A percentile compares a stretch with the other conserved stretches of the same genome.
Conservation (phyloP, 768 basidiomycete species). For the Erythrobasidium yunnanense region DNA sequence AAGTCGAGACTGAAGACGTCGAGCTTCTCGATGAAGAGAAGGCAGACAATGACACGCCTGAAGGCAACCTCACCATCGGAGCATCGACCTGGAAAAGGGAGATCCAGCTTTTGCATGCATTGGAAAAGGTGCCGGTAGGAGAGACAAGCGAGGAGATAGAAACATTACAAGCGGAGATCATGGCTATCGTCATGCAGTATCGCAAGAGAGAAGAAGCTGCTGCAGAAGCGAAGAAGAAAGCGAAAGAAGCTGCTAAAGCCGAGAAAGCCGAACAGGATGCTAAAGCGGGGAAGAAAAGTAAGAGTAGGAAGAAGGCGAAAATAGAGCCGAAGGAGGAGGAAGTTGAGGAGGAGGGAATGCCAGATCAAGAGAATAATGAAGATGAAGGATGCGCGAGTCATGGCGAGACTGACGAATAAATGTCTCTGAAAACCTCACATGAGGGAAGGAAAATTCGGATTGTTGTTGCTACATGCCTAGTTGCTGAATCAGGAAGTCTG, state of each 20-base stretch:
- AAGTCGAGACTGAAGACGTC: constrained; percentile 44
- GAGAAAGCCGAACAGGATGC: constrained; percentile 16
- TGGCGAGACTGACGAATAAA: too few species aligned
- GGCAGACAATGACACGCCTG: not conserved
- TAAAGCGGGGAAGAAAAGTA: not conserved
- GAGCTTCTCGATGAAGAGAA: not conserved
- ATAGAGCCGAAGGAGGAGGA: constrained; percentile 10
- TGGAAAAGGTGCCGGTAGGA: constrained; percentile 31
- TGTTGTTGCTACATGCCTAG: too few species aligned
- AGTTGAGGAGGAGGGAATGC: not conserved
- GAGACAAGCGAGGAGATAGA: not conserved
- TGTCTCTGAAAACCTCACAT: too few species aligned
- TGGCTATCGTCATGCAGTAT: not conserved
- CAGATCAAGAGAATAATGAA: not conserved
- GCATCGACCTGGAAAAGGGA: constrained; percentile 54
- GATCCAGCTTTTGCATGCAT: constrained; percentile 52
- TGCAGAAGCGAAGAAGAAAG: not conserved
- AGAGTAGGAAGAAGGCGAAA: not conserved
- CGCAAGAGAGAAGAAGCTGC: not conserved
- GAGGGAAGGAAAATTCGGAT: too few species aligned
- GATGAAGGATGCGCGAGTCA: too few species aligned
- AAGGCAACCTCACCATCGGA: not conserved
- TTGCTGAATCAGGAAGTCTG: too few species aligned
- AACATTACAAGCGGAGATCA: not conserved
- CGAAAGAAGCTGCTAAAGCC: not conserved